Evolutionary conservation across 306 rosid species (phyloP), one percentile per base, ranked within the genome.

Genomic region (Castanopsis chinensis): DNA sequence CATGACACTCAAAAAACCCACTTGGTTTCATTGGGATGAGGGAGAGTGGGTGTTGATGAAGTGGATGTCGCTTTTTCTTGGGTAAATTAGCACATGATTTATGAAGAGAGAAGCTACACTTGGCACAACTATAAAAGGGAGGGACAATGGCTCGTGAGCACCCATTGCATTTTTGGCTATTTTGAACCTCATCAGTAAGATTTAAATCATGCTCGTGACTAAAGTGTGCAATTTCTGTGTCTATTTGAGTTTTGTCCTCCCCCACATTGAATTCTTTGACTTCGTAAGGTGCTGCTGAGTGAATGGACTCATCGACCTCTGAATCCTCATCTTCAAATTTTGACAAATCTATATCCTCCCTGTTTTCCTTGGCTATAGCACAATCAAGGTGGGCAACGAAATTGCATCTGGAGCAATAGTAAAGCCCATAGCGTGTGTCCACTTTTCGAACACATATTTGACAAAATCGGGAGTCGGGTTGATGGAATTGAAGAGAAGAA

Each of bases 1-100:
- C 51, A 25, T 5, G 0, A 53, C 70, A 78, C 3, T 0, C 0
- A 2, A 25, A 33, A 33, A 0, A 5, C 37, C 0, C 1, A 33
- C 37, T 33, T 1, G 7, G 37, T 33, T 33, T 1, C 0, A 25
- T 25, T 25, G 35, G 5, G 19, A 12, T 0, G 68, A 61, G 37
- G 19, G 0, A 0, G 8, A 61, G 68, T 17, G 18, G 69, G 1
- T 33, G 37, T 33, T 33, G 37, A 33, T 33, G 37, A 33, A 33
- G 37, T 33, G 37, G 37, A 1, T 33, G 37, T 33, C 37, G 37
- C 1, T 33, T 33, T 33, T 5, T 1, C 7, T 25, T 33, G 7
- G 7, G 37, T 33, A 5, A 33, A 33, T 33, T 33, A 33, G 37
- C 37, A 33, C 37, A 33, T 5, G 7, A 33, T 33, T 33, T 5